Evolutionary conservation across 2,329 filamentous ascomycete genomes (phyloP).

Genomic region (Diaporthe amygdali): DNA sequence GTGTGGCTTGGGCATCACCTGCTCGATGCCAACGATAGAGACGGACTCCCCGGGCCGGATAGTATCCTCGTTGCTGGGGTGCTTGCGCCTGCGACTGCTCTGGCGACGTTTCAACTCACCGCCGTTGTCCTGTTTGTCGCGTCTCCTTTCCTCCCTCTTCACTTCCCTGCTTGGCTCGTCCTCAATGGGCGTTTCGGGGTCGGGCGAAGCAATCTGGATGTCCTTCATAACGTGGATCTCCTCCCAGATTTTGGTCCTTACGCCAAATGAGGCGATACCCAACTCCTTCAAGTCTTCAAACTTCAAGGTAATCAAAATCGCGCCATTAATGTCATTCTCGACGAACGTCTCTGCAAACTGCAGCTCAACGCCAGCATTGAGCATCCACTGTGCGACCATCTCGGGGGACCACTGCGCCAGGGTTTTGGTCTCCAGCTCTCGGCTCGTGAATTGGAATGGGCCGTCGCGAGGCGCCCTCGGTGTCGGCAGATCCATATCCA

Average conservation of each 20-base stretch:
- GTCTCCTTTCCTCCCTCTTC: constrained; percentile 49
- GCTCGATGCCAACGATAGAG: constrained; percentile 91
- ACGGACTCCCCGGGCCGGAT: constrained; percentile 84
- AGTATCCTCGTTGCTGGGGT: constrained; percentile 60
- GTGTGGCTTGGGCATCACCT: constrained; percentile 84
- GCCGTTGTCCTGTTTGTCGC: constrained; percentile 38
- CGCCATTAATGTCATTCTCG: constrained; percentile 89
- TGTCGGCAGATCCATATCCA: constrained; percentile 44
- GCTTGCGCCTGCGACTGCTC: constrained; percentile 44
- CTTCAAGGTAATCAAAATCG: constrained; percentile 87
- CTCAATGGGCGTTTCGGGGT: constrained; percentile 65
- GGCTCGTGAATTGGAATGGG: constrained; percentile 61
- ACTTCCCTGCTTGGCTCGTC: constrained; percentile 60
- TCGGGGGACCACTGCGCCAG: constrained; percentile 74
- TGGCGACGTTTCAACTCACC: constrained; percentile 46
- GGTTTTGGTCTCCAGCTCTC: constrained; percentile 62
- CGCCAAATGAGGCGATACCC: constrained; percentile 80
- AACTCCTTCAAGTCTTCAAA: constrained; percentile 87
- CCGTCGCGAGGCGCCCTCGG: constrained; percentile 48
- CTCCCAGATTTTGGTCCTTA: constrained; percentile 80
- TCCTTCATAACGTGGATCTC: constrained; percentile 75
- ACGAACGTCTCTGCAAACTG: constrained; percentile 83
- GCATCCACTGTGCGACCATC: constrained; percentile 87
- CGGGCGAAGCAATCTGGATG: constrained; percentile 54
- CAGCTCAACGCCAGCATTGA: constrained; percentile 79